Percentiles rank a stretch among this genome's conserved stretches.
These are phyloP conservation scores for Cardamine resedifolia DNA, from an alignment of 345 rosid species.

Conservation along the genomic window DNA sequence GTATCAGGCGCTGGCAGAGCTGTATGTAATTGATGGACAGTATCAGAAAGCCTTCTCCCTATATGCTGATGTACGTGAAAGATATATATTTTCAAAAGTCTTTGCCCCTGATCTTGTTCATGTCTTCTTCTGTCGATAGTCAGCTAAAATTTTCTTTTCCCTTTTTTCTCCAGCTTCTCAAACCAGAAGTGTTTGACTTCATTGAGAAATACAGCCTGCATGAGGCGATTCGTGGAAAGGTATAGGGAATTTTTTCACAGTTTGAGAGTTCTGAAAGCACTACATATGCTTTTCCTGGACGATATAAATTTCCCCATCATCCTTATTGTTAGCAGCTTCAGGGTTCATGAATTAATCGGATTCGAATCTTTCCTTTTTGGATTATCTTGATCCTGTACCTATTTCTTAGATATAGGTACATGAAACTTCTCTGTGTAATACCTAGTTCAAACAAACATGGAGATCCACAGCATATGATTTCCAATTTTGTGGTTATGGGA, in stretches of 20 bases:
- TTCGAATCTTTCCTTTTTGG: not conserved
- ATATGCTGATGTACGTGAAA: constrained; percentile 91
- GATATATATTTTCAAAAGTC: not conserved
- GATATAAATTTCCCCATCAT: constrained; percentile 5
- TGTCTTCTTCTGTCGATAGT: constrained; percentile 1
- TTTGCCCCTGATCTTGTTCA: constrained; percentile 10
- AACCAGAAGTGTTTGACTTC: constrained; percentile 82
- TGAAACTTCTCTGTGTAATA: not conserved
- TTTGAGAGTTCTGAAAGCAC: constrained; percentile 20
- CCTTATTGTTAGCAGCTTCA: constrained; percentile 7
- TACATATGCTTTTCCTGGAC: constrained; percentile 6
- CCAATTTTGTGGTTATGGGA: constrained; percentile 6
- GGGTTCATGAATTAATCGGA: not conserved
- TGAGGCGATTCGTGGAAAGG: constrained; percentile 90
- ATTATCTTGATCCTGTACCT: not conserved
- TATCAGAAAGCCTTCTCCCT: constrained; percentile 84
- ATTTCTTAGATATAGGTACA: constrained; percentile 7
- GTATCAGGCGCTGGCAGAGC: constrained; percentile 82
- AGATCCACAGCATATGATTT: not conserved
- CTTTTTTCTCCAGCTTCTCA: constrained; percentile 76
- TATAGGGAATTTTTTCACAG: constrained; percentile 36
- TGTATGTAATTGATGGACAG: constrained; percentile 86
- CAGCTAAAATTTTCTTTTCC: constrained; percentile 13
- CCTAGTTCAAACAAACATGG: constrained; percentile 9
- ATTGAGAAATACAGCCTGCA: constrained; percentile 81